Conservation (phyloP, 306 rosid genomes). For the Rosa chinensis region DNA sequence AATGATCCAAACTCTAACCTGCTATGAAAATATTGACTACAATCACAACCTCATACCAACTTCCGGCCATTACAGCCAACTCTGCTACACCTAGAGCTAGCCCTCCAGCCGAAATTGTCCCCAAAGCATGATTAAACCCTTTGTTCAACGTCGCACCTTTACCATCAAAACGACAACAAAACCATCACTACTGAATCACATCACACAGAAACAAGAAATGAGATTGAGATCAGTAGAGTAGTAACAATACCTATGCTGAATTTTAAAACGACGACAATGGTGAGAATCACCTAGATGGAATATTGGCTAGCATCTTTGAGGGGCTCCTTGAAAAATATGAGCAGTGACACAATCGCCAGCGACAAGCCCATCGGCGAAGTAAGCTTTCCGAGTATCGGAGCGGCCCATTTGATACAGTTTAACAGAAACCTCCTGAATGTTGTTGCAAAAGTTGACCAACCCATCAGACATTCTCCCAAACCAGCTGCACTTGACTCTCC, state of each 20-base stretch:
- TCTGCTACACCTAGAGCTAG: not conserved
- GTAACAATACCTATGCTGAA: conserved; percentile 65
- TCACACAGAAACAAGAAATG: too few species aligned
- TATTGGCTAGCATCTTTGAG: conserved; percentile 42
- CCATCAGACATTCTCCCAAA: conserved; percentile 50
- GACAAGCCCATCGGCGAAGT: conserved; percentile 58
- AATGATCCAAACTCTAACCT: not conserved
- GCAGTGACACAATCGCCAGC: conserved; percentile 52
- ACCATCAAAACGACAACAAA: not conserved
- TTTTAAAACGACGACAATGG: conserved; percentile 73
- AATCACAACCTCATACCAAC: not conserved
- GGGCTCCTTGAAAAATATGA: conserved; percentile 15
- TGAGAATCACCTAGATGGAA: conserved; percentile 72
- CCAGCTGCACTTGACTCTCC: conserved; percentile 18
- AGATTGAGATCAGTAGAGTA: not conserved
- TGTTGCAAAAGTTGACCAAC: conserved; percentile 24
- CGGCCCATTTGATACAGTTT: conserved; percentile 61
- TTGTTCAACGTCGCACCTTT: not conserved
- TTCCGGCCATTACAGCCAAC: not conserved
- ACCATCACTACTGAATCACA: not conserved
- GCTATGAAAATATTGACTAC: not conserved
- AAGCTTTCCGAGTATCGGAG: conserved; percentile 55
- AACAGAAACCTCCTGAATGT: not conserved
- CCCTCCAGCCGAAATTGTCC: not conserved
- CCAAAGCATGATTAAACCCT: too few species aligned